Evolutionary conservation across 1,284 basidiomycete genomes (phyloP).

Genomic region (Moesziomyces sp.): DNA sequence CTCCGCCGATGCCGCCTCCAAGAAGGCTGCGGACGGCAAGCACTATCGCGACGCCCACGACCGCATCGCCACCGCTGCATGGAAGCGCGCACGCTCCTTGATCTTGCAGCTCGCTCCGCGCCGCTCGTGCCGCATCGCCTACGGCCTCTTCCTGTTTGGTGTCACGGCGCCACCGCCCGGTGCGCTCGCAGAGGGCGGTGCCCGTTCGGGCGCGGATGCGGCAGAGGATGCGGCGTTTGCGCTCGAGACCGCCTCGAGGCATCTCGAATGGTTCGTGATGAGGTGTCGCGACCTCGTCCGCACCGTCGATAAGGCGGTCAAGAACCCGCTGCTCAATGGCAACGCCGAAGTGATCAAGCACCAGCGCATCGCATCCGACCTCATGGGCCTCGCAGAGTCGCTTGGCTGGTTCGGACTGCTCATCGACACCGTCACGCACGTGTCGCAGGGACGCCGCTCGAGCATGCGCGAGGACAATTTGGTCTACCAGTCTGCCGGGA

Average conservation of each 20-base stretch:
- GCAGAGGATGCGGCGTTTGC: conserved; percentile 50
- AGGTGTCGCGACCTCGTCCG: conserved; percentile 32
- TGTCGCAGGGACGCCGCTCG: conserved; percentile 35
- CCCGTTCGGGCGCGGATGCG: conserved; percentile 36
- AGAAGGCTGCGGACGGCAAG: conserved; percentile 28
- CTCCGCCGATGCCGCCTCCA: conserved; percentile 26
- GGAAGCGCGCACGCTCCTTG: conserved; percentile 43
- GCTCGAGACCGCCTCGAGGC: conserved; percentile 42
- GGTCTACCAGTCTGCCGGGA: conserved; percentile 30
- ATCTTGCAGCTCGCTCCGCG: conserved; percentile 47
- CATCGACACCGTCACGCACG: conserved; percentile 48
- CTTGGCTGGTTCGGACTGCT: conserved; percentile 49
- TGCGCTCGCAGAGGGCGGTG: conserved; percentile 37
- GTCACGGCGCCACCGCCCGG: conserved; percentile 46
- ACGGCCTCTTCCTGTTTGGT: conserved; percentile 46
- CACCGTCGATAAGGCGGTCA: conserved; percentile 35
- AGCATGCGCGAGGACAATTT: conserved; percentile 44
- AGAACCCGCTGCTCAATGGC: conserved; percentile 29
- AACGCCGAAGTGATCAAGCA: conserved; percentile 33
- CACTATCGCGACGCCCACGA: conserved; percentile 47
- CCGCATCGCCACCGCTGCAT: conserved; percentile 46
- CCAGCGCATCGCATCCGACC: conserved; percentile 28
- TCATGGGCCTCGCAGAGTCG: conserved; percentile 47
- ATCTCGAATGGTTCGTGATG: conserved; percentile 48
- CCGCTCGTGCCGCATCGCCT: conserved; percentile 38